Evolutionary conservation across 345 rosid genomes (phyloP).

Genomic region (Heritiera littoralis): DNA sequence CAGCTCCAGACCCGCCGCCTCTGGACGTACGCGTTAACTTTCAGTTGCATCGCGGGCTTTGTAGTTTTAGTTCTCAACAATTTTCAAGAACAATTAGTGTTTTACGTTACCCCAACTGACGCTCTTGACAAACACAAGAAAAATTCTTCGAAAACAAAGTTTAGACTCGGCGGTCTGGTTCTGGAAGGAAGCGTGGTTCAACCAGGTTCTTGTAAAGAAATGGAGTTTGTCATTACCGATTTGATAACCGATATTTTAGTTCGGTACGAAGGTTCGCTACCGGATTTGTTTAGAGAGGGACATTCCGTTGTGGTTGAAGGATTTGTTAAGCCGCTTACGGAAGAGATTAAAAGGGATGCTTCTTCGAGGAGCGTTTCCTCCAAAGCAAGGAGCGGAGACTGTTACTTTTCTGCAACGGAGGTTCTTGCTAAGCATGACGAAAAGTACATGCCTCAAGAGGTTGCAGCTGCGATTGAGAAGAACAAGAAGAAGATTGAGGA

Average conservation of each 20-base stretch:
- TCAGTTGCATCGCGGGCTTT: slow-evolving; percentile 86
- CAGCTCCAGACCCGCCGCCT: slow-evolving; percentile 94
- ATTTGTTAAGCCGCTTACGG: slow-evolving; percentile 68
- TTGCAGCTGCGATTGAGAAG: slow-evolving; percentile 94
- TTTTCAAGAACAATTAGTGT: slow-evolving; percentile 85
- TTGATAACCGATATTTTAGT: slow-evolving; percentile 81
- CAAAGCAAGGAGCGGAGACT: slow-evolving; percentile 69
- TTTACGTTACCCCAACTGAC: slow-evolving; percentile 80
- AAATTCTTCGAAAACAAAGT: slow-evolving; percentile 67
- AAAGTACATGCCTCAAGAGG: slow-evolving; percentile 96
- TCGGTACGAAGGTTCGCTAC: slow-evolving; percentile 75
- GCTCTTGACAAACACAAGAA: slow-evolving; percentile 71
- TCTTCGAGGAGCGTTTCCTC: slow-evolving; percentile 52
- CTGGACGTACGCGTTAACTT: slow-evolving; percentile 85
- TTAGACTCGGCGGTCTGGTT: slow-evolving; percentile 84
- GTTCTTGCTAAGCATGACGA: slow-evolving; percentile 98
- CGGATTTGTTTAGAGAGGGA: slow-evolving; percentile 92
- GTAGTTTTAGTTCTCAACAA: slow-evolving; percentile 77
- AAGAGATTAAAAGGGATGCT: slow-evolving; percentile 55
- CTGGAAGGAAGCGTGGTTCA: slow-evolving; percentile 91
- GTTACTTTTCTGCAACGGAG: slow-evolving; percentile 75
- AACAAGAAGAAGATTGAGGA: slow-evolving; percentile 70
- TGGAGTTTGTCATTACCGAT: slow-evolving; percentile 91
- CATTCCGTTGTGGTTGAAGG: slow-evolving; percentile 96
- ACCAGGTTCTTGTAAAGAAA: slow-evolving; percentile 65